Evolutionary conservation across 192 early-diverging fungal species (phyloP), one percentile per base, ranked within the genome.

Genomic region (Coemansia sp.): DNA sequence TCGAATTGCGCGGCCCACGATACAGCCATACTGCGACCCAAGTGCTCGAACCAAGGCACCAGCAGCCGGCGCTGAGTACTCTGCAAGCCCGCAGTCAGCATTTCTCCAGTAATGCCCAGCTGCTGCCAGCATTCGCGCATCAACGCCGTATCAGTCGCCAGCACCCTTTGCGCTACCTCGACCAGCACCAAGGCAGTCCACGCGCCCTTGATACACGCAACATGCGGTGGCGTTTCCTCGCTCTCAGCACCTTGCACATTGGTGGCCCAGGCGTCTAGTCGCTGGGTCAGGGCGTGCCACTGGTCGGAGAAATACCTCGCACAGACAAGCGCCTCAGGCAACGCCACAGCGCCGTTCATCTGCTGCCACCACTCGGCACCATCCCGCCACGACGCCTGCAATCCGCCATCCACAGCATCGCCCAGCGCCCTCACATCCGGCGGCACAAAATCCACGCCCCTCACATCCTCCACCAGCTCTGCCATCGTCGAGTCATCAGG

Each of bases 331-430:
- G 75, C 71, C 30, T 82, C 80, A 2, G 68, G 37, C 23, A 28
- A 55, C 3, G 72, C 80, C 2, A 62, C 58, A 6, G 75, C 68
- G 14, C 72, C 80, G 50, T 57, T 62, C 68, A 82, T 67, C 74
- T 72, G 75, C 72, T 42, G 62, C 80, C 80, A 82, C 80, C 80
- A 82, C 23, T n/a, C 66, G 43, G 71, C 66, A 19, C 67, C 74
- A 13, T 77, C 75, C 11, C 49, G 42, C 75, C 80, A 82, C 37
- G 69, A 60, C 33, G 28, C 42, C 57, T 49, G 65, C 64, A 82
- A 47, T 19, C 30, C 61, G 9, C 23, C 44, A 37, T 23, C 61
- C 1, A 82, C 60, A 3, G 17, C 38, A 2, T 17, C 33, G 40
- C 57, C 65, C 64, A 82, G 52, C 14, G 46, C 38, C 1, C 52